Evolutionary conservation across 345 rosid species (phyloP), one percentile per base, ranked within the genome.

Genomic region (Schrenkiella parvula): DNA sequence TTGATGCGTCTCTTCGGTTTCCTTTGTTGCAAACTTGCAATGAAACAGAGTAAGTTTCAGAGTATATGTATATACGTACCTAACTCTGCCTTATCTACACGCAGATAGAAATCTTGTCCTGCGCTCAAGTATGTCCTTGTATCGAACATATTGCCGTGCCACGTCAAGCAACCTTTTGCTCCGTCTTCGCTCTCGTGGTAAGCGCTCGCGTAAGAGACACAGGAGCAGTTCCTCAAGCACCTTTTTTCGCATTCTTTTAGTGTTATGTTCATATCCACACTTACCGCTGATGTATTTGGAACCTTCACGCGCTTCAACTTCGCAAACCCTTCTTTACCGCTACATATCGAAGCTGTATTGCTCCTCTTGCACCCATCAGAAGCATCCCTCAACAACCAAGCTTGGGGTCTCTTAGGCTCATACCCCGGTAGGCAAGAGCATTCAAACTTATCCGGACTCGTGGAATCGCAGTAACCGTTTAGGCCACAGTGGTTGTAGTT

Each of bases 351-450:
- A 25, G 38, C 59, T 44, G 28, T 11, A 0, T 14, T 64, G 31
- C 51, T 83, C 80, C 82, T 83, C 23, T 17, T 62, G 64, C 96
- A 92, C 12, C 96, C 93, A 4, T 56, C 81, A 0, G 83, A 62
- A 5, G 76, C 80, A 13, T 86, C 92, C 54, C 89, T 76, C 51
- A 86, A 59, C 64, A 9, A 56, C 98, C 95, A 85, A 37, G 70
- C 85, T 3, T 22, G 22, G 0, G 77, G 77, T 2, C 44, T 79
- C 48, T 62, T 84, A 10, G 98, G 98, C 56, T 82, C 82, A 46
- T 80, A 88, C 3, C 95, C 96, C 0, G 92, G 93, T 5, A 88
- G 39, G 70, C 98, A 92, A 0, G 38, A 37, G 62, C 96, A 89
- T 47, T 75, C 83, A 31, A 77, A 83, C 57, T 60, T 59, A 1